Conservation (phyloP, 768 basidiomycete genomes). For the Galerina sulciceps region DNA sequence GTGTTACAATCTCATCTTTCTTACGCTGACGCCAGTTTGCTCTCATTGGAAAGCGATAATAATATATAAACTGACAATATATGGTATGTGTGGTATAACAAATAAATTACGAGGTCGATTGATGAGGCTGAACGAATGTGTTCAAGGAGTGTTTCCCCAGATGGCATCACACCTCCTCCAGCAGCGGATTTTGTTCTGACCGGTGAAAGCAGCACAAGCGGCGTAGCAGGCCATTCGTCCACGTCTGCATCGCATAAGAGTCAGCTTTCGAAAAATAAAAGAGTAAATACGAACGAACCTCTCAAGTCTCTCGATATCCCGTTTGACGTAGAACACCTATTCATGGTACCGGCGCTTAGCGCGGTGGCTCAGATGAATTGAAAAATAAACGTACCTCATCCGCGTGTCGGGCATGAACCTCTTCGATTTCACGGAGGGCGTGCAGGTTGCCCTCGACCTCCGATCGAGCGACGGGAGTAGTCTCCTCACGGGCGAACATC, state of each 20-base stretch:
- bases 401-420: neutral
- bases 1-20: too few relatives aligned
- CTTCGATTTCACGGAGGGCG: neutral
- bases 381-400: neutral
- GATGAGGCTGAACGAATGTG: too few relatives aligned
- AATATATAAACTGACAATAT: too few relatives aligned
- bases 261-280: neutral
- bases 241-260: neutral
- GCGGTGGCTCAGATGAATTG: too few relatives aligned
- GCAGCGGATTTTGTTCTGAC: slow-evolving; percentile 1
- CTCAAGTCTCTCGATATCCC: slow-evolving; percentile 1
- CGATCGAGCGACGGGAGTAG: neutral
- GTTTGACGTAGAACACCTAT: slow-evolving; percentile 1
- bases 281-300: neutral
- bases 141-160: neutral
- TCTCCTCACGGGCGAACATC: neutral
- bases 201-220: slow-evolving; percentile 1
- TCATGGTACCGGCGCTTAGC: too few relatives aligned
- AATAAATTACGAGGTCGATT: too few relatives aligned
- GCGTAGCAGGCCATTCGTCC: neutral
- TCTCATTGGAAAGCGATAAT: too few relatives aligned
- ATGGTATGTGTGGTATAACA: too few relatives aligned
- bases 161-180: slow-evolving; percentile 6
- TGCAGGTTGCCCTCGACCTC: too few relatives aligned
- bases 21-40: too few relatives aligned